phyloP scores from a whole-genome alignment of 2,329 filamentous ascomycete genomes.

The Aspergillus pseudoterreus region DNA sequence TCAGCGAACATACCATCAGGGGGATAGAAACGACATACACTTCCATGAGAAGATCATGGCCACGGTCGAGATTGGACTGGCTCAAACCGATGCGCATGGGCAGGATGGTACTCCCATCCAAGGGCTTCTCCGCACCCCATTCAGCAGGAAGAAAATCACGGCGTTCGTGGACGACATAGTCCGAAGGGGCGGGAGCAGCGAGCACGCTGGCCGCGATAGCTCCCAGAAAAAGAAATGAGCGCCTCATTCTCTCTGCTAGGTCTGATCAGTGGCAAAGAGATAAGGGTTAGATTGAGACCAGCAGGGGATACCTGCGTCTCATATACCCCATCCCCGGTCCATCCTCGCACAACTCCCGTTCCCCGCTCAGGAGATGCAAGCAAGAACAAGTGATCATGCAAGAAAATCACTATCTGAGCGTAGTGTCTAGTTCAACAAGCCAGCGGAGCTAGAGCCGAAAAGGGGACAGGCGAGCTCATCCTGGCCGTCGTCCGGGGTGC shows the following conservation, averaged over 20 bases:
- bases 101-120: slow-evolving; percentile 34
- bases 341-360: neutral
- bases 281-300: neutral
- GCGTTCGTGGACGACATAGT: slow-evolving; percentile 30
- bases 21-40: slow-evolving; percentile 25
- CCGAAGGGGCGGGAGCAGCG: slow-evolving; percentile 19
- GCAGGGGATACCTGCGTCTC: neutral
- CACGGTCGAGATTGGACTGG: slow-evolving; percentile 44
- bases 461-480: slow-evolving; percentile 1
- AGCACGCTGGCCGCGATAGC: slow-evolving; percentile 14
- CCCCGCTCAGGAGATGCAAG: neutral
- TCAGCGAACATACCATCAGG: slow-evolving; percentile 2
- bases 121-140: slow-evolving; percentile 25
- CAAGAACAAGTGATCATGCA: neutral
- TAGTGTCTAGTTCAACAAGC: neutral
- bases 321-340: neutral
- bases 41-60: slow-evolving; percentile 43
- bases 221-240: slow-evolving; percentile 20
- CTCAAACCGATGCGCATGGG: slow-evolving; percentile 46
- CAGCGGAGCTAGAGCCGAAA: neutral
- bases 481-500: neutral
- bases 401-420: neutral
- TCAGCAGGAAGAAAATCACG: slow-evolving; percentile 23
- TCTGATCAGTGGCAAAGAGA: neutral
- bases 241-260: slow-evolving; percentile 18